phyloP scores from a whole-genome alignment of 2,329 filamentous ascomycete species.

The Nothomitra cinnamomea region DNA sequence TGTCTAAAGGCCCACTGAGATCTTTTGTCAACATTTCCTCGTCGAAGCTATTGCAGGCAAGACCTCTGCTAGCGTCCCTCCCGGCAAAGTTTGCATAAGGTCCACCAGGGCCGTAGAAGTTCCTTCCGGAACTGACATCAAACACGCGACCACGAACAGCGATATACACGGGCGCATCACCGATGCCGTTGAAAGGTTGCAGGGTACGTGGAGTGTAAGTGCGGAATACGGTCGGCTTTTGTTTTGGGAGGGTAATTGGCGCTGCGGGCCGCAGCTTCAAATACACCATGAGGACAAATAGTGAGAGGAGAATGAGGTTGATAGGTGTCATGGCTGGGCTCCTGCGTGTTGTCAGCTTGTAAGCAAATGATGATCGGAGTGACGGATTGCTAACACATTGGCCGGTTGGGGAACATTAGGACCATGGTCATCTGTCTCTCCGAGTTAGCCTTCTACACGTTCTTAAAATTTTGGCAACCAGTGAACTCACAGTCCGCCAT shows the following conservation, averaged over 20 bases:
- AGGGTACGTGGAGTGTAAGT: slow-evolving; percentile 65
- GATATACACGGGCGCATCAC: slow-evolving; percentile 57
- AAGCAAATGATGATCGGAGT: neutral
- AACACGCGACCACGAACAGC: slow-evolving; percentile 86
- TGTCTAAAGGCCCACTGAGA: slow-evolving; percentile 66
- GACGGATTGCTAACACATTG: neutral
- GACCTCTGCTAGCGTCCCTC: slow-evolving; percentile 69
- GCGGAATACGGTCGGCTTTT: slow-evolving; percentile 44
- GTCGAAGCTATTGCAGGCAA: slow-evolving; percentile 87
- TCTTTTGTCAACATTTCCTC: slow-evolving; percentile 89
- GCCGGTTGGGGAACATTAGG: neutral
- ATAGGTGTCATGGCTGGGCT: slow-evolving; percentile 38
- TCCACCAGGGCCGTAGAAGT: slow-evolving; percentile 92
- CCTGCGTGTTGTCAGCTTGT: neutral
- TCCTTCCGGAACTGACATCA: slow-evolving; percentile 69
- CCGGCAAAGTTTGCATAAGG: slow-evolving; percentile 96
- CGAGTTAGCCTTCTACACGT: neutral
- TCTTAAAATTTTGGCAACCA: neutral
- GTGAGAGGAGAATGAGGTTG: slow-evolving; percentile 40
- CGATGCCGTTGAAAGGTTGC: slow-evolving; percentile 65
- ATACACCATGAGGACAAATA: slow-evolving; percentile 43
- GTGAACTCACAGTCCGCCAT: neutral
- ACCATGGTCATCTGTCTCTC: neutral
- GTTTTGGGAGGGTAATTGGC: slow-evolving; percentile 31
- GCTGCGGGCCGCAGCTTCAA: slow-evolving; percentile 33